Percentiles rank a stretch among this genome's conserved stretches.
phyloP scores from a whole-genome alignment of 2,329 filamentous ascomycete genomes.

The Nectriaceae sp. region DNA sequence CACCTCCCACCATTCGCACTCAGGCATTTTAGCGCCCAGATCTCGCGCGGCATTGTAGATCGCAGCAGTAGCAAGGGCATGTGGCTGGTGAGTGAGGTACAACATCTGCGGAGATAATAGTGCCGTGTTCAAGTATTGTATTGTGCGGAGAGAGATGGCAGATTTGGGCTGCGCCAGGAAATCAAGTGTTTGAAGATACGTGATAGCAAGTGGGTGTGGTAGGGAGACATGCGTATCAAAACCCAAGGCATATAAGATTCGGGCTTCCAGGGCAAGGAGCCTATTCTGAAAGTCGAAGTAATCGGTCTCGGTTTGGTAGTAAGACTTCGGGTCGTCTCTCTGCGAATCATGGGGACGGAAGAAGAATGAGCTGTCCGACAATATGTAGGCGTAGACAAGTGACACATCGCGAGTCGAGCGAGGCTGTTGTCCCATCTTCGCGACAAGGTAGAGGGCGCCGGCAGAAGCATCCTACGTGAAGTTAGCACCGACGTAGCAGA shows the following conservation, averaged over 20 bases:
- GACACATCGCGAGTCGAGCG: conserved; percentile 78
- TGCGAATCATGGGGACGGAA: conserved; percentile 42
- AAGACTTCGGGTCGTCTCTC: conserved; percentile 50
- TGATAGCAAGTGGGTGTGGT: conserved; percentile 84
- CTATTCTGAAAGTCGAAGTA: conserved; percentile 66
- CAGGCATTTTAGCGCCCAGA: conserved; percentile 73
- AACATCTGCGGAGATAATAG: conserved; percentile 85
- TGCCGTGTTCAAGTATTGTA: conserved; percentile 83
- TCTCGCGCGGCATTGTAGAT: conserved; percentile 90
- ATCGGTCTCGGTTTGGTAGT: conserved; percentile 72
- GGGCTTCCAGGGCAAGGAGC: conserved; percentile 74
- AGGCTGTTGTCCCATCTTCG: conserved; percentile 79
- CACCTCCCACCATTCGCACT: conserved; percentile 94
- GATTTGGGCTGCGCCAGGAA: conserved; percentile 52
- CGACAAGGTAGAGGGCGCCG: conserved; percentile 75
- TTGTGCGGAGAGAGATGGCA: conserved; percentile 62
- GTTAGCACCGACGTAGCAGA: conserved; percentile 5
- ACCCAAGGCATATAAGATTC: conserved; percentile 72
- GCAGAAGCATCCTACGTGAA: conserved; percentile 72
- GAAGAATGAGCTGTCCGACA: conserved; percentile 61
- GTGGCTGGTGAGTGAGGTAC: conserved; percentile 90
- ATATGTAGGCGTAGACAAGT: conserved; percentile 82
- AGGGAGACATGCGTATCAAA: conserved; percentile 86
- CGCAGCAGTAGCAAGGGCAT: conserved; percentile 80
- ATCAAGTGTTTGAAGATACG: conserved; percentile 88